phyloP scores from a whole-genome alignment of 306 rosid species.

The Cucurbita moschata region DNA sequence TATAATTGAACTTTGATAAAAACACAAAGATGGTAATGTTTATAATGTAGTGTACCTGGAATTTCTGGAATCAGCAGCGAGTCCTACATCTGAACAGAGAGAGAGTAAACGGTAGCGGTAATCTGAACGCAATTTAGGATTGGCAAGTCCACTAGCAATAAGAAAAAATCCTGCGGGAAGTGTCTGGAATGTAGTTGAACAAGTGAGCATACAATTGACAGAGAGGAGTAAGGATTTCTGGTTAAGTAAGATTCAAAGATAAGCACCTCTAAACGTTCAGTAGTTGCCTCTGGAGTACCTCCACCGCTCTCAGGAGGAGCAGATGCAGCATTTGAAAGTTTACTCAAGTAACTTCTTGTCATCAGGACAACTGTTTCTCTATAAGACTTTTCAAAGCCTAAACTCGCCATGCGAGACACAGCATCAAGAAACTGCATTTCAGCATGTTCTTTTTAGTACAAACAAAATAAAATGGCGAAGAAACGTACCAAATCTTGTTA shows the following conservation, averaged over 20 bases:
- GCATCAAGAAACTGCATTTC: constrained; percentile 85
- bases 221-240: not conserved
- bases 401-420: constrained; percentile 87
- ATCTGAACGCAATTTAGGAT: constrained; percentile 63
- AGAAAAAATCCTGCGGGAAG: constrained; percentile 92
- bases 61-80: constrained; percentile 94
- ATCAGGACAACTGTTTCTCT: constrained; percentile 92
- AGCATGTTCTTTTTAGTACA: not conserved
- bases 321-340: constrained; percentile 66
- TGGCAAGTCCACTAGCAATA: constrained; percentile 62
- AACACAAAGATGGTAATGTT: not conserved
- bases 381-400: constrained; percentile 95
- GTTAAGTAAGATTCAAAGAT: constrained; percentile 18
- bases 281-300: constrained; percentile 70
- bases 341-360: constrained; percentile 91
- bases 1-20: not conserved
- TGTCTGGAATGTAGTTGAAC: constrained; percentile 86
- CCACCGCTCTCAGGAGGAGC: constrained; percentile 64
- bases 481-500: not conserved
- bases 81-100: constrained; percentile 90
- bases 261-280: constrained; percentile 80
- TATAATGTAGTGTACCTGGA: constrained; percentile 54
- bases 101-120: constrained; percentile 84
- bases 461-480: not conserved
- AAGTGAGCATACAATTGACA: constrained; percentile 54